Evolutionary conservation across 192 early-diverging fungal species (phyloP).

Genomic region (Coemansia sp.): DNA sequence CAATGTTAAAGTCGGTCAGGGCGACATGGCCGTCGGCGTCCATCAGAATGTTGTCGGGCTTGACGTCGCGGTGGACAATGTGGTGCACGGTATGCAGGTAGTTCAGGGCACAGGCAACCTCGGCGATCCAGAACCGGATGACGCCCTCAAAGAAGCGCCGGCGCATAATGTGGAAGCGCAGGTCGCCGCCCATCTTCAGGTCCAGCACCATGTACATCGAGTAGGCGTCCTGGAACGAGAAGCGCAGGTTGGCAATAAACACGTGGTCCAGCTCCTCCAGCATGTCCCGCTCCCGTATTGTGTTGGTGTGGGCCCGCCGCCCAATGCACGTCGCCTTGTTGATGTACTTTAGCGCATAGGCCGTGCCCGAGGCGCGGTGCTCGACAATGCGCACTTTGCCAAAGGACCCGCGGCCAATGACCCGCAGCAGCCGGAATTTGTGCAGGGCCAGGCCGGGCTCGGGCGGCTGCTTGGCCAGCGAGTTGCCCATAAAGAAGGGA

Average conservation of each 20-base stretch:
- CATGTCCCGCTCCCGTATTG: conserved; percentile 82
- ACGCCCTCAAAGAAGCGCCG: conserved; percentile 67
- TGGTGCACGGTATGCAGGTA: conserved; percentile 71
- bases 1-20: conserved; percentile 96
- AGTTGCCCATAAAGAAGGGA: conserved; percentile 31
- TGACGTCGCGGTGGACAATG: conserved; percentile 91
- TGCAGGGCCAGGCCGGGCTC: conserved; percentile 53
- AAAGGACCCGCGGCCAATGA: conserved; percentile 93
- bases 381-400: conserved; percentile 95
- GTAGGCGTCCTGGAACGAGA: conserved; percentile 93
- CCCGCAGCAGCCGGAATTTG: conserved; percentile 85
- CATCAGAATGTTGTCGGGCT: conserved; percentile 85
- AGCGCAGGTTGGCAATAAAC: conserved; percentile 85
- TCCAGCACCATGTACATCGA: conserved; percentile 92
- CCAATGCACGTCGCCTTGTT: conserved; percentile 89
- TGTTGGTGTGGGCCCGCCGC: conserved; percentile 81
- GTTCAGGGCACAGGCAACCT: conserved; percentile 70
- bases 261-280: conserved; percentile 81
- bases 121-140: conserved; percentile 83
- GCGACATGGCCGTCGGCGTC: conserved; percentile 79
- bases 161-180: conserved; percentile 71
- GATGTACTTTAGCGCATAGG: conserved; percentile 97
- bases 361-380: conserved; percentile 67
- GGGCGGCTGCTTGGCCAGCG: conserved; percentile 31
- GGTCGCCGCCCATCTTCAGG: conserved; percentile 91